Evolutionary conservation across 345 rosid species (phyloP).

Genomic region (Populus euphratica): DNA sequence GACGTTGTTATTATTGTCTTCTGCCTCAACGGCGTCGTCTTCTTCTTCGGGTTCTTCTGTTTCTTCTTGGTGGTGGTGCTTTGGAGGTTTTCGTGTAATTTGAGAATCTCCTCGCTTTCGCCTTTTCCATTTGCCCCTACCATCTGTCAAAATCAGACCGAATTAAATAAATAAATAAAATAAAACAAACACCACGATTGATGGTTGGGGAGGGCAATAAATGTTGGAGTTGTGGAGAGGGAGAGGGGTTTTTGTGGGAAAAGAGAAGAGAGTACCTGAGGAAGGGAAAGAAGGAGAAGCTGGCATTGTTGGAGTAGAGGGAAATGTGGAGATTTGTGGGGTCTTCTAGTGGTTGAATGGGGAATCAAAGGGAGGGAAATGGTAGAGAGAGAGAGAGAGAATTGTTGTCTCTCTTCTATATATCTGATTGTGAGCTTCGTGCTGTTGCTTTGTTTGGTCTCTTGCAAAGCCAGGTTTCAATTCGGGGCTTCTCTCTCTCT

Average conservation of each 20-base stretch:
- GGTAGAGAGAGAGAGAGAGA: neutral
- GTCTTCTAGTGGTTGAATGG: slow-evolving; percentile 23
- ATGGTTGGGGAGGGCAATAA: neutral
- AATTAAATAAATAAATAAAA: neutral
- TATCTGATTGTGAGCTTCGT: neutral
- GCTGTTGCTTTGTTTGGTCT: slow-evolving; percentile 5
- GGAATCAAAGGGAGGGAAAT: slow-evolving; percentile 6
- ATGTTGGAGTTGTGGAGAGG: neutral
- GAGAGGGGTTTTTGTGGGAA: slow-evolving; percentile 1
- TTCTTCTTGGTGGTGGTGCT: slow-evolving; percentile 38
- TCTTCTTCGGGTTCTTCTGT: slow-evolving; percentile 43
- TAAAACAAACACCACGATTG: neutral
- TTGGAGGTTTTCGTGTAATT: slow-evolving; percentile 33
- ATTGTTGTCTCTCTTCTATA: neutral
- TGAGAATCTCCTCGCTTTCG: slow-evolving; percentile 67
- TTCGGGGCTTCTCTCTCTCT: neutral
- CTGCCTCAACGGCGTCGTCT: slow-evolving; percentile 38
- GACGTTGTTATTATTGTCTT: slow-evolving; percentile 13
- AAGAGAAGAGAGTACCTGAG: slow-evolving; percentile 42
- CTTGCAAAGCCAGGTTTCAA: neutral
- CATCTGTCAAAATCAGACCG: slow-evolving; percentile 36
- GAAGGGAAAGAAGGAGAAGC: slow-evolving; percentile 61
- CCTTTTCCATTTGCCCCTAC: slow-evolving; percentile 80
- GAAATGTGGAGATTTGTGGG: slow-evolving; percentile 34
- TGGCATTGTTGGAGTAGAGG: slow-evolving; percentile 54